Conservation (phyloP, 768 basidiomycete species). For the Mycena filopes region DNA sequence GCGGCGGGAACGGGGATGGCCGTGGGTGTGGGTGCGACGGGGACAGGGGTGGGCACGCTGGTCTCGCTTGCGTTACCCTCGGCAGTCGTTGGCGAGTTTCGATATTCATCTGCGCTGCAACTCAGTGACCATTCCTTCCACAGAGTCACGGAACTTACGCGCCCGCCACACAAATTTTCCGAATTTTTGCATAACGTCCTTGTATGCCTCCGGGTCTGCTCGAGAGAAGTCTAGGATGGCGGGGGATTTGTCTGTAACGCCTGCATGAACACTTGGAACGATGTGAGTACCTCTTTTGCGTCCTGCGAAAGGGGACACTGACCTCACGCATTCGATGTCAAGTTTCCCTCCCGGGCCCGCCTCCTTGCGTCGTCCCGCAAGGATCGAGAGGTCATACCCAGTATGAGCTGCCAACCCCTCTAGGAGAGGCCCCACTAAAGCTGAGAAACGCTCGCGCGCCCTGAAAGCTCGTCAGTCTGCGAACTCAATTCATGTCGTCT, state of each 20-base stretch:
- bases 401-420: conserved; percentile 1
- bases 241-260: background rate
- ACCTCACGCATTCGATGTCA: background rate
- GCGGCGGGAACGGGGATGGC: no score
- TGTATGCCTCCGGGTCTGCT: background rate
- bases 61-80: no score
- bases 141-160: background rate
- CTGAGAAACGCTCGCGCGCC: conserved; percentile 2
- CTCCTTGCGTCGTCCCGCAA: background rate
- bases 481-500: background rate
- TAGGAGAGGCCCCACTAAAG: background rate
- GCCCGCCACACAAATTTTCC: conserved; percentile 2
- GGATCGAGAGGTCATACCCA: background rate
- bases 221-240: conserved; percentile 7
- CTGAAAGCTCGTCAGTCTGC: background rate
- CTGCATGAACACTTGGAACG: background rate
- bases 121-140: background rate
- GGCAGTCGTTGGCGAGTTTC: background rate
- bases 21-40: no score
- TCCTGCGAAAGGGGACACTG: no score
- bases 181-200: background rate
- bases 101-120: background rate
- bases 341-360: background rate
- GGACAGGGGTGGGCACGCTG: no score
- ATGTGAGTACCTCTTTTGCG: background rate